A percentile compares a stretch with the other conserved stretches of the same genome.
These are phyloP conservation scores for Firmiana major DNA, from an alignment of 345 rosid species.

Conservation along the genomic window DNA sequence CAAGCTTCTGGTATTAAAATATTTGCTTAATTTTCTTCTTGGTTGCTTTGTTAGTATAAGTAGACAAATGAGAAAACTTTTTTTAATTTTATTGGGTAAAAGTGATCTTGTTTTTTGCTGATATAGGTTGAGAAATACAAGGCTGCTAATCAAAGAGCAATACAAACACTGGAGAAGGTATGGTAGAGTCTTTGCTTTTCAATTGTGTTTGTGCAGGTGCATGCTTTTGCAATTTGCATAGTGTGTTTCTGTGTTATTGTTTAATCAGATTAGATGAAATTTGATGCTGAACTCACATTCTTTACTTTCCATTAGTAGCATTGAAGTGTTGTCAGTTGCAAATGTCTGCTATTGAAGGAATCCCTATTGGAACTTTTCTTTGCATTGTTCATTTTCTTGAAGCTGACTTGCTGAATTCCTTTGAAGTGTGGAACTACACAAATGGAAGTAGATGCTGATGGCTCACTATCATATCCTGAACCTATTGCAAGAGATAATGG, in stretches of 20 bases:
- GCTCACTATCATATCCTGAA: constrained; percentile 69
- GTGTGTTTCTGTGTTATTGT: not conserved
- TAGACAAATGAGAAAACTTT: not conserved
- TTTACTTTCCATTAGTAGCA: not conserved
- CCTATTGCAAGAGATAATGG: constrained; percentile 52
- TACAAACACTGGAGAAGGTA: constrained; percentile 77
- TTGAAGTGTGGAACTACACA: constrained; percentile 73
- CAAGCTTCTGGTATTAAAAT: not conserved
- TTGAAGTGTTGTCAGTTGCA: not conserved
- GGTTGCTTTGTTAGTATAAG: not conserved
- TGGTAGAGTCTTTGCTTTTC: constrained; percentile 29
- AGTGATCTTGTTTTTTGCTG: not conserved
- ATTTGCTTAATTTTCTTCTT: not conserved
- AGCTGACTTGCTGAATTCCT: constrained; percentile 19
- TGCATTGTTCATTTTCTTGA: not conserved
- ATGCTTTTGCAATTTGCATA: not conserved
- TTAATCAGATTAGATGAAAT: not conserved
- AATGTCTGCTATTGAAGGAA: not conserved
- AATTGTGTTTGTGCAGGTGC: not conserved
- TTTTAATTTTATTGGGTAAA: not conserved
- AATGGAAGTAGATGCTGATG: constrained; percentile 84
- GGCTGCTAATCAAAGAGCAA: constrained; percentile 65
- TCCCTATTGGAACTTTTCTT: not conserved
- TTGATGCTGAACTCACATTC: not conserved
- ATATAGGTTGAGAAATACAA: constrained; percentile 61